phyloP scores from a whole-genome alignment of 202 grass and related monocot genomes.

The Cymbopogon flexuosus region DNA sequence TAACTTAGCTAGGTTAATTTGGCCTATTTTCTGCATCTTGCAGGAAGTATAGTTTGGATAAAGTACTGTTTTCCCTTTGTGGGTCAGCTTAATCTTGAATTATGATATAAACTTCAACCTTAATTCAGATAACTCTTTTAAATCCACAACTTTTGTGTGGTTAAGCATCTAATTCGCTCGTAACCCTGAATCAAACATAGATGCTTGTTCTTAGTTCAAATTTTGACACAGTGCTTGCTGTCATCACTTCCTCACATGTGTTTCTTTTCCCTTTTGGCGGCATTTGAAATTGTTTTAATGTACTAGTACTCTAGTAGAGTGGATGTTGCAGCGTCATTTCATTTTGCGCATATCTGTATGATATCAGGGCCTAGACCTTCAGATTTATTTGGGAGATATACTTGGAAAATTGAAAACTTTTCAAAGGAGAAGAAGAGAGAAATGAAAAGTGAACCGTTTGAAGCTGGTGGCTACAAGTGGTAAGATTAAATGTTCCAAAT shows the following conservation, averaged over 20 bases:
- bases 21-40: neutral
- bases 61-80: neutral
- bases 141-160: neutral
- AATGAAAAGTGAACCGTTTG: slow-evolving; percentile 85
- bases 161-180: neutral
- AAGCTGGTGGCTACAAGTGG: slow-evolving; percentile 92
- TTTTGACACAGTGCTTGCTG: neutral
- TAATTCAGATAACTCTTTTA: neutral
- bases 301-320: neutral
- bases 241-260: neutral
- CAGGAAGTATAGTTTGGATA: slow-evolving; percentile 4
- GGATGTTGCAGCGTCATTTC: neutral
- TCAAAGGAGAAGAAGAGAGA: slow-evolving; percentile 92
- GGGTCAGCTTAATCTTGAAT: slow-evolving; percentile 2
- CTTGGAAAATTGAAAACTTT: slow-evolving; percentile 87
- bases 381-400: slow-evolving; percentile 64
- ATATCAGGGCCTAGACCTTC: slow-evolving; percentile 61
- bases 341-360: slow-evolving; percentile 29
- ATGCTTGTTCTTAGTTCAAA: slow-evolving; percentile 10
- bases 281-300: neutral
- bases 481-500: slow-evolving; percentile 33
- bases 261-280: neutral
- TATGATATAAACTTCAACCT: neutral
- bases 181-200: neutral
- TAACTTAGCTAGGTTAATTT: neutral